phyloP scores from a whole-genome alignment of 139 green algal genomes.

The Ettlia oleoabundans region DNA sequence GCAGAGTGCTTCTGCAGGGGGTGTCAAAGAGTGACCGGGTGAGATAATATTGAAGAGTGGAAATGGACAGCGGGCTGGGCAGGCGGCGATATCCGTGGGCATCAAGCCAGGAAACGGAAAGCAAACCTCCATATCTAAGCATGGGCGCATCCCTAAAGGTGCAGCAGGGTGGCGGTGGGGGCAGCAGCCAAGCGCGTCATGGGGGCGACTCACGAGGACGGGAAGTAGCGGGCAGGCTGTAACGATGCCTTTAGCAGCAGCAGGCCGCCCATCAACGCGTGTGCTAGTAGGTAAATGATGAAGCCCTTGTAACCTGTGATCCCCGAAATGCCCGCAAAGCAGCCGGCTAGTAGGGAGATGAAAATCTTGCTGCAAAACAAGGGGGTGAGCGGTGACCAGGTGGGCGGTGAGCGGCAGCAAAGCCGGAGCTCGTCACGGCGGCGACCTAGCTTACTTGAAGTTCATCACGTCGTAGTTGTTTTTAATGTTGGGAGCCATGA shows the following conservation, averaged over 20 bases:
- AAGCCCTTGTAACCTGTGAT: slow-evolving; percentile 61
- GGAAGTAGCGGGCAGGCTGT: slow-evolving; percentile 25
- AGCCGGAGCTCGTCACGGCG: too few relatives aligned
- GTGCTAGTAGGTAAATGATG: slow-evolving; percentile 45
- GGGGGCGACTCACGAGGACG: slow-evolving; percentile 6
- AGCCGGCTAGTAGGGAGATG: slow-evolving; percentile 49
- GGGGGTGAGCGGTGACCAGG: not conserved
- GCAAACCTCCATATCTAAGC: not conserved
- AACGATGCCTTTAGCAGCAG: slow-evolving; percentile 26
- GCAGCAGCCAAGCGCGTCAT: not conserved
- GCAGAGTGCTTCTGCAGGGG: slow-evolving; percentile 35
- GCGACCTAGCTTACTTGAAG: slow-evolving; percentile 26
- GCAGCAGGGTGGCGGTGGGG: not conserved
- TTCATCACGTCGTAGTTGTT: slow-evolving; percentile 31
- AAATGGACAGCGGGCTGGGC: not conserved
- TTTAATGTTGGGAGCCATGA: not conserved
- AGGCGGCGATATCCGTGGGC: not conserved
- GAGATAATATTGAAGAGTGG: too few relatives aligned
- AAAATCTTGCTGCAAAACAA: slow-evolving; percentile 43
- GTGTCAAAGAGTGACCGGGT: not conserved
- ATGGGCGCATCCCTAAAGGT: too few relatives aligned
- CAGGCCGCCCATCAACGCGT: slow-evolving; percentile 34
- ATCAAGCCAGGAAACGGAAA: not conserved
- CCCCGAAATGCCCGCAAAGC: slow-evolving; percentile 47
- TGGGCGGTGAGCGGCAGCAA: not conserved